Base-by-base conservation (phyloP, 495 filamentous ascomycete genomes). In the Polyplosphaeria fusca region DNA sequence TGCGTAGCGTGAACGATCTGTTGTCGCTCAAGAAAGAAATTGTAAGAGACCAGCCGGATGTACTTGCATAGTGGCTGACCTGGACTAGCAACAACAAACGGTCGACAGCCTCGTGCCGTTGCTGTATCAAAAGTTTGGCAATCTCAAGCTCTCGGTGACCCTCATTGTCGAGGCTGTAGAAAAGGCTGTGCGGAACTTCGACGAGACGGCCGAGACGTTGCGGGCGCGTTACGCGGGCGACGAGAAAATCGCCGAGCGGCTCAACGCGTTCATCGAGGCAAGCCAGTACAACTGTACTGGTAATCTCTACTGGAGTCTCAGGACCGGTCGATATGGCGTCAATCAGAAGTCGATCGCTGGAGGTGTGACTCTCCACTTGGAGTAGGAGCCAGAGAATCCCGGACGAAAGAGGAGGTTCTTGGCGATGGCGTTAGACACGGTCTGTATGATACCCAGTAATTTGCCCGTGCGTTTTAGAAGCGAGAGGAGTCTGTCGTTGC, bases 1-100 rank as follows among this genome's bases (percentile, higher is more conserved):
- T 16, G 3, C 19, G 23, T 18, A 66, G 57, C 9, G 39, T 64
- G n/a, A 73, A 71, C 24, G 70, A 73, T 44, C 18, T 71, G 1
- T 27, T 70, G 1, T 71, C 70, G 1, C 22, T 73, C 4, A 67
- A 62, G 22, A 73, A 73, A 39, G 69, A 73, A 50, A 20, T 67
- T n/a, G 57, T 60, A 43, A 50, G 67, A 52, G 22, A 9, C 13
- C 13, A 9, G 3, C 18, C 5, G 12, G 3, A 4, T 28, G 3
- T 3, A 4, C 26, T 11, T 16, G 4, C 2, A 16, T 12, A 4
- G 12, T 18, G 7, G 18, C 23, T 35, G 4, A 48, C 18, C 3
- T 7, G 22, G 16, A 16, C 3, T 47, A 55, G 52, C 41, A 39
- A 39, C 52, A 55, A 55, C 41, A 55, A 46, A 55, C 52, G 42